Evolutionary conservation across 1,284 basidiomycete genomes (phyloP), one percentile per base, ranked within the genome.

Genomic region (Cryptococcus wingfieldii): DNA sequence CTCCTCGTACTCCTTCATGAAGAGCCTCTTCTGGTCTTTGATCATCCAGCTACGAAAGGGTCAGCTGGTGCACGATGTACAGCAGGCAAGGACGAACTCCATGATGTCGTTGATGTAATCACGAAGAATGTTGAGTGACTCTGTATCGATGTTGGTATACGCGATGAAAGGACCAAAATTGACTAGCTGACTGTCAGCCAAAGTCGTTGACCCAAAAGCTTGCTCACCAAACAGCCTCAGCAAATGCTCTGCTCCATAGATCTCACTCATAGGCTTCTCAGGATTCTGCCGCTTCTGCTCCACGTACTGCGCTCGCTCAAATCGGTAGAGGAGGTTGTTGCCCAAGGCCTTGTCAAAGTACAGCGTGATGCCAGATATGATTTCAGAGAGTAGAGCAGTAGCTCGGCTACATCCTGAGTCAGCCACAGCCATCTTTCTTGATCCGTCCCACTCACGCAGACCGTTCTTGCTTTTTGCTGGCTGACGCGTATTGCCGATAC

Each of bases 241-340:
- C 14, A 99, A 74, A 75, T 99, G 95, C 72, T 98, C 95, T 4
- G 90, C 92, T 0, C 95, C 96, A 68, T 98, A 98, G 18, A 97
- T 83, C 52, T 84, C 80, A 71, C 90, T 92, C 84, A 96, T 90
- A 64, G 91, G 87, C 70, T 86, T 88, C 69, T 89, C 87, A 8
- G 62, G 54, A 65, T 86, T 89, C 62, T 83, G 80, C 67, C 88
- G 86, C 42, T 90, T 83, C 27, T 90, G 83, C 47, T 89, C 85
- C 5, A 88, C 86, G 66, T 96, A 98, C 72, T 98, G 95, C 12
- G 86, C 85, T 19, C 95, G 83, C 75, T 99, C 95, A 63, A 96
- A 94, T 12, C 92, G 85, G 70, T 98, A 99, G 0, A 98, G 81
- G 31, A 99, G 81, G 74, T 91, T 94, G 59, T 88, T 85, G 3